Conservation (phyloP, 2,329 filamentous ascomycete genomes). For the Apiospora saccharicola region DNA sequence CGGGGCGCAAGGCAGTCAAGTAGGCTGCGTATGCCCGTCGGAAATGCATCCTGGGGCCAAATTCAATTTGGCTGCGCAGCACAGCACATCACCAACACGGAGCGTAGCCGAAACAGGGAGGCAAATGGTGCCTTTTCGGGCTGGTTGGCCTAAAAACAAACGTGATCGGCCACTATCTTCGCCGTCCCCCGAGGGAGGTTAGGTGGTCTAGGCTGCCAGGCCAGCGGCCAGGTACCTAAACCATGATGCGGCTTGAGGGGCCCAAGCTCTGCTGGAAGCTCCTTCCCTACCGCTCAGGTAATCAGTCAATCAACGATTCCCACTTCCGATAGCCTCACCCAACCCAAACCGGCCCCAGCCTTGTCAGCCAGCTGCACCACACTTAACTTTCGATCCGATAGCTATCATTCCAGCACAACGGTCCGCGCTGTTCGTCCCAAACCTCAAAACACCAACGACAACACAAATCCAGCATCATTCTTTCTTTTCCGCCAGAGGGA, state of each 20-base stretch:
- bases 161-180: conserved; percentile 1
- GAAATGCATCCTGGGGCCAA: not conserved
- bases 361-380: conserved; percentile 7
- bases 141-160: not conserved
- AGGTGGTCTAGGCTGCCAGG: not conserved
- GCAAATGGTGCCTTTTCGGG: not conserved
- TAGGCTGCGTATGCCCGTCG: not conserved
- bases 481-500: not conserved
- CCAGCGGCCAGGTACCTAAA: conserved; percentile 1
- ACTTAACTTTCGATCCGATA: not conserved
- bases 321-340: conserved; percentile 20
- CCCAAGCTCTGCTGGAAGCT: conserved; percentile 12
- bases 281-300: conserved; percentile 13
- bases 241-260: conserved; percentile 4
- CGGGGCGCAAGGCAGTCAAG: not conserved
- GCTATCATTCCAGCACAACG: not conserved
- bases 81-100: not conserved
- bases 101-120: not conserved
- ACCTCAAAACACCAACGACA: not conserved
- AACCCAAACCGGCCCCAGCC: not conserved
- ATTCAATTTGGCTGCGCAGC: not conserved
- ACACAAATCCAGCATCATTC: not conserved
- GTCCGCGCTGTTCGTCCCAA: not conserved
- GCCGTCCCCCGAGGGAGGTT: conserved; percentile 10
- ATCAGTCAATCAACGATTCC: not conserved